phyloP scores from a whole-genome alignment of 257 asterid species.

The Fraxinus cuspidata region DNA sequence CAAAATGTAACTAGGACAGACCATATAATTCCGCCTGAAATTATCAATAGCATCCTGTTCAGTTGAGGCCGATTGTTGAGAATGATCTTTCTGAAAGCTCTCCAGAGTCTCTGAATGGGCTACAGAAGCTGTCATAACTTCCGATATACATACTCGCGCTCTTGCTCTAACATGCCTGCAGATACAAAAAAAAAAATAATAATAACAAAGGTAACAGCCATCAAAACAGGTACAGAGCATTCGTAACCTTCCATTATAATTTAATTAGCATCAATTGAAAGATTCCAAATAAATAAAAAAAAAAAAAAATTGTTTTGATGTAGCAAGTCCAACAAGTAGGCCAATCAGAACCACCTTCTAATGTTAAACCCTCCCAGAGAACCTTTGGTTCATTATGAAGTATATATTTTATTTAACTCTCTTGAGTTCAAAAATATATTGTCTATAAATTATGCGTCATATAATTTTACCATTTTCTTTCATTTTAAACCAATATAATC shows the following conservation, averaged over 20 bases:
- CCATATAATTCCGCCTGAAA: slow-evolving; percentile 10
- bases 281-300: not conserved
- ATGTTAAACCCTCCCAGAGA: not conserved
- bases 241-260: not conserved
- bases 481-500: not conserved
- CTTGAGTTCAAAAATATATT: no score
- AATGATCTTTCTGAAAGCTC: slow-evolving; percentile 4
- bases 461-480: not conserved
- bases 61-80: slow-evolving; percentile 4
- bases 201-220: not conserved
- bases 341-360: not conserved
- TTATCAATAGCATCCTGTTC: slow-evolving; percentile 1
- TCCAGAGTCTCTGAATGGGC: slow-evolving; percentile 9
- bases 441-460: not conserved
- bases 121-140: slow-evolving; percentile 27
- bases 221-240: not conserved
- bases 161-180: slow-evolving; percentile 65
- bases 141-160: slow-evolving; percentile 49
- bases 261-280: not conserved
- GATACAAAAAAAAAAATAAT: not conserved
- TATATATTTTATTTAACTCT: no score
- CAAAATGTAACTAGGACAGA: not conserved
- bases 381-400: not conserved
- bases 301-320: not conserved
- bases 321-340: not conserved